Evolutionary conservation across 208 protist genomes (phyloP).

Genomic region (Strigomonas culicis): DNA sequence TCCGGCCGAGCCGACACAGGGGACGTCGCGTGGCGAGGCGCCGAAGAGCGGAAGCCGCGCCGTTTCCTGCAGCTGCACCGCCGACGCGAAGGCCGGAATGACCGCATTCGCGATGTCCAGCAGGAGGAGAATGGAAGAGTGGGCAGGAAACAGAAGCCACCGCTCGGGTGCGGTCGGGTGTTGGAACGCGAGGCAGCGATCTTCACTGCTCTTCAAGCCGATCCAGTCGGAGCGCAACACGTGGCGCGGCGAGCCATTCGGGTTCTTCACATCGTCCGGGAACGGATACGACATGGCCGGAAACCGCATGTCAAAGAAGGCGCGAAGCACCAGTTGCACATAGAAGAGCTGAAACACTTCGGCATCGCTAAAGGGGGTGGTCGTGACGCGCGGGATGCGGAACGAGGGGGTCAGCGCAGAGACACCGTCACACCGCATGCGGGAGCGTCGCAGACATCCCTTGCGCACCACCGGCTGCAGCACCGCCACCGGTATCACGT

Average conservation of each 20-base stretch:
- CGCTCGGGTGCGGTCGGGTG: conserved; percentile 28
- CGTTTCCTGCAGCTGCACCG: conserved; percentile 27
- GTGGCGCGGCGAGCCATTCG: conserved; percentile 9
- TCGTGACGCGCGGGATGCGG: conserved; percentile 15
- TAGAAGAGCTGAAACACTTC: conserved; percentile 88
- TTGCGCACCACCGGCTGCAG: conserved; percentile 23
- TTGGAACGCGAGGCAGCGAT: conserved; percentile 51
- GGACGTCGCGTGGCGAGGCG: conserved; percentile 24
- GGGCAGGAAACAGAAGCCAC: conserved; percentile 63
- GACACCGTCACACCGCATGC: background rate
- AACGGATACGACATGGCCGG: conserved; percentile 26
- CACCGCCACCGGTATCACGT: conserved; percentile 22
- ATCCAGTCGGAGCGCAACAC: conserved; percentile 61
- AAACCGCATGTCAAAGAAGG: conserved; percentile 69
- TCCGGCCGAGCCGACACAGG: conserved; percentile 42
- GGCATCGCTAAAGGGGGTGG: conserved; percentile 66
- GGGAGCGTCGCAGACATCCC: conserved; percentile 13
- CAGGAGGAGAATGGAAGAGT: conserved; percentile 43
- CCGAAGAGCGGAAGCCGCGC: conserved; percentile 50
- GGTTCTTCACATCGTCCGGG: conserved; percentile 7
- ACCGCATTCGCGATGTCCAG: conserved; percentile 55
- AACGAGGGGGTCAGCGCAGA: background rate
- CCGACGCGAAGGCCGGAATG: conserved; percentile 52
- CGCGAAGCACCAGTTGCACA: conserved; percentile 77
- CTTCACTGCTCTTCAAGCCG: conserved; percentile 25